These are phyloP conservation scores for Trichomonascus vanleenenianus DNA, from an alignment of 805 yeast species.

Conservation along the genomic window DNA sequence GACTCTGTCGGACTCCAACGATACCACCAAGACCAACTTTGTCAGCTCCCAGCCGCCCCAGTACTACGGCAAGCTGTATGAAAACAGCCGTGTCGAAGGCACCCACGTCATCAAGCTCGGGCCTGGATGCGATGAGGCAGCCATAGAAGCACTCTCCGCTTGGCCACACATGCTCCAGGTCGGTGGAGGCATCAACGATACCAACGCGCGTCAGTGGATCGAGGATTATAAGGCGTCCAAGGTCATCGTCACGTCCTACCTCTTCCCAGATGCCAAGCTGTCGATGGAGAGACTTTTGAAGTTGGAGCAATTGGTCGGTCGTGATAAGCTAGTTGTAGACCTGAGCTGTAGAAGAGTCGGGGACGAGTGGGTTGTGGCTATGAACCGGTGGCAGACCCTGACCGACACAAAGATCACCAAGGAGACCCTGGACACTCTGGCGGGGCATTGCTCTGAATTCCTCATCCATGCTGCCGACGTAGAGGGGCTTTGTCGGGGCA, in stretches of 20 bases:
- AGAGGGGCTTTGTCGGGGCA: slow-evolving; percentile 91
- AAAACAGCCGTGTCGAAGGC: slow-evolving; percentile 49
- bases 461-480: slow-evolving; percentile 97
- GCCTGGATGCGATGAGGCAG: slow-evolving; percentile 73
- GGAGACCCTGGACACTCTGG: slow-evolving; percentile 46
- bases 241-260: slow-evolving; percentile 87
- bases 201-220: slow-evolving; percentile 75
- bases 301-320: slow-evolving; percentile 53
- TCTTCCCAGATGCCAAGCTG: slow-evolving; percentile 61
- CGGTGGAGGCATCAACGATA: slow-evolving; percentile 84
- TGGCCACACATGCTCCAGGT: slow-evolving; percentile 76
- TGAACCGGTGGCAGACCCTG: slow-evolving; percentile 93
- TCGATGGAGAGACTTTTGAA: slow-evolving; percentile 42
- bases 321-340: slow-evolving; percentile 67
- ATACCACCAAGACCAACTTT: slow-evolving; percentile 57
- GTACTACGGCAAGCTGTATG: slow-evolving; percentile 67
- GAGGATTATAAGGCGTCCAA: slow-evolving; percentile 64
- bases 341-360: slow-evolving; percentile 66
- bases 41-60: slow-evolving; percentile 68
- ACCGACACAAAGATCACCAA: slow-evolving; percentile 54
- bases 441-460: slow-evolving; percentile 73
- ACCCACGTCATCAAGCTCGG: slow-evolving; percentile 95
- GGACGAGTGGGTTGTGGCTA: slow-evolving; percentile 86
- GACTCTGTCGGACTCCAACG: slow-evolving; percentile 45
- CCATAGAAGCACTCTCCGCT: slow-evolving; percentile 58